Evolutionary conservation across 2,329 filamentous ascomycete species (phyloP).

Genomic region (Emergomyces africanus): DNA sequence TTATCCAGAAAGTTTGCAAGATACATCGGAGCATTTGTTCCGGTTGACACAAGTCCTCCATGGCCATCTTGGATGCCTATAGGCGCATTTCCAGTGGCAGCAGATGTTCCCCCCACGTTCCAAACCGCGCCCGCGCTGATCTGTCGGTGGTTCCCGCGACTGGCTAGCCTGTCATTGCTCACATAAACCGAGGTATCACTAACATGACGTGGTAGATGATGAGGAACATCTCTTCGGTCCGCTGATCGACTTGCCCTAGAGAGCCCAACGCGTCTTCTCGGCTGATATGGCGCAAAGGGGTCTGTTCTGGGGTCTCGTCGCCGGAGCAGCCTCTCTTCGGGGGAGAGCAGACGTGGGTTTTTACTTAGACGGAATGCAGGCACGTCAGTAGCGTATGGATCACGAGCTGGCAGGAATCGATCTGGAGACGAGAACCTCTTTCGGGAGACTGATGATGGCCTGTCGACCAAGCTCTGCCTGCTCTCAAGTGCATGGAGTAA

Average conservation of each 20-base stretch:
- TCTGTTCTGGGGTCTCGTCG: constrained; percentile 34
- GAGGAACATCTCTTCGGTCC: constrained; percentile 14
- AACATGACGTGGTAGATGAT: constrained; percentile 24
- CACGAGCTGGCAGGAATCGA: constrained; percentile 44
- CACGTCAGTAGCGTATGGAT: constrained; percentile 28
- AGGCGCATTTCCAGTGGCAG: constrained; percentile 18
- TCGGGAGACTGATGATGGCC: constrained; percentile 7
- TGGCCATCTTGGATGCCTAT: constrained; percentile 46
- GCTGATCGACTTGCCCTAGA: constrained; percentile 3
- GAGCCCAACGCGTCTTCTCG: constrained; percentile 13
- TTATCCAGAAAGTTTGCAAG: constrained; percentile 43
- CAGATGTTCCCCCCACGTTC: constrained; percentile 59
- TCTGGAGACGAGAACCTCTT: constrained; percentile 34
- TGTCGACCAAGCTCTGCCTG: constrained; percentile 6
- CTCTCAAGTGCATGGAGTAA: neutral
- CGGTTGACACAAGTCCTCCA: constrained; percentile 52
- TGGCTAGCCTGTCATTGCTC: constrained; percentile 4
- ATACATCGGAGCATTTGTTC: constrained; percentile 57
- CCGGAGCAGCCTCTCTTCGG: constrained; percentile 35
- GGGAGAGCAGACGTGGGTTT: constrained; percentile 31
- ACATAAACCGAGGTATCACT: constrained; percentile 14
- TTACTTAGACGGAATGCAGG: constrained; percentile 43
- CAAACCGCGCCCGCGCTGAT: constrained; percentile 59
- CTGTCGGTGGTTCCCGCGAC: constrained; percentile 26
- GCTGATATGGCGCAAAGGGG: constrained; percentile 38